Conservation (phyloP, 2,329 filamentous ascomycete genomes). For the Ceratocystis albifundus region DNA sequence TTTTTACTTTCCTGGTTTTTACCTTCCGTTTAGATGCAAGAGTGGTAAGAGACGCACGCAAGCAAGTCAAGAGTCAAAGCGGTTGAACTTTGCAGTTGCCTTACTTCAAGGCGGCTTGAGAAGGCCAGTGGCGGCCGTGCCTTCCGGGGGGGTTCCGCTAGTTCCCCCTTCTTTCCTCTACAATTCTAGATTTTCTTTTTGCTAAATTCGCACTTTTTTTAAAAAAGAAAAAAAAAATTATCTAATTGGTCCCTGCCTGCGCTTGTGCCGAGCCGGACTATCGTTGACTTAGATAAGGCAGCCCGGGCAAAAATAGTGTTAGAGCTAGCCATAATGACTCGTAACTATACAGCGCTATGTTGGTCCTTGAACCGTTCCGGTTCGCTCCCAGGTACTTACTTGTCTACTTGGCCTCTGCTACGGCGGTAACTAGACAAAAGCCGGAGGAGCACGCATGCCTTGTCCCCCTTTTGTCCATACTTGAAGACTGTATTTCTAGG, state of each 20-base stretch:
- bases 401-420: not conserved
- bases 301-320: not conserved
- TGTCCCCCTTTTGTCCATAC: too few relatives aligned
- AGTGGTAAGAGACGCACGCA: not conserved
- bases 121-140: slow-evolving; percentile 15
- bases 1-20: not conserved
- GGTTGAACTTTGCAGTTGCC: slow-evolving; percentile 2
- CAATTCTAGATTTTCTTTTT: not conserved
- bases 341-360: not conserved
- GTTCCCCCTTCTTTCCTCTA: slow-evolving; percentile 1
- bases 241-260: not conserved
- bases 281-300: slow-evolving; percentile 2
- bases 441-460: not conserved
- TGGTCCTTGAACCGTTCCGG: not conserved
- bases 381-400: not conserved
- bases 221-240: too few relatives aligned
- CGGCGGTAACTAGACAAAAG: not conserved
- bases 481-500: not conserved
- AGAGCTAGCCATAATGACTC: not conserved
- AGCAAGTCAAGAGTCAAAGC: too few relatives aligned
- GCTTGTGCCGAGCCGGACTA: not conserved
- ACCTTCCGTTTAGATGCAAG: not conserved
- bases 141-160: slow-evolving; percentile 9
- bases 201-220: not conserved
- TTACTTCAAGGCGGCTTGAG: not conserved